phyloP scores from a whole-genome alignment of 73 alveolate species.

The Uronychia setigera region DNA sequence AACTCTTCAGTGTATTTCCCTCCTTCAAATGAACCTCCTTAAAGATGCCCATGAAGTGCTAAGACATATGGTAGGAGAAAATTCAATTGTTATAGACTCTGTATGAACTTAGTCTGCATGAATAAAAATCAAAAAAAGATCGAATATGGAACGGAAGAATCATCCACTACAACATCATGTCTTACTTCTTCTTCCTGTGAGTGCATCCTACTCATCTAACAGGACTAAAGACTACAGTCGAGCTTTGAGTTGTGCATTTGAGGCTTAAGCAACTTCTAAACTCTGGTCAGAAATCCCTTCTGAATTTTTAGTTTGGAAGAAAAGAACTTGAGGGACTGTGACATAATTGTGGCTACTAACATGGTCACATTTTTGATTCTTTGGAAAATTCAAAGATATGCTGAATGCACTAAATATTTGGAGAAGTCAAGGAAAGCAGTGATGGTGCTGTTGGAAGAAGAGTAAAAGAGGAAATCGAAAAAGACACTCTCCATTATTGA shows the following conservation, averaged over 20 bases:
- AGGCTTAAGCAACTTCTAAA: slow-evolving; percentile 27
- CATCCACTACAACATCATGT: slow-evolving; percentile 28
- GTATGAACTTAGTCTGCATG: not conserved
- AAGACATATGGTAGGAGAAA: not conserved
- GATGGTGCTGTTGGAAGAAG: slow-evolving; percentile 31
- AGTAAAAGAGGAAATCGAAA: not conserved
- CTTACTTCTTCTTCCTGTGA: slow-evolving; percentile 30
- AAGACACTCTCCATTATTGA: not conserved
- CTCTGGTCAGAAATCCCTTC: slow-evolving; percentile 16
- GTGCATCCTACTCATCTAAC: not conserved
- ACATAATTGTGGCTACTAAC: slow-evolving; percentile 32
- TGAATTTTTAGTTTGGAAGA: slow-evolving; percentile 28
- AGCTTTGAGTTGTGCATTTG: slow-evolving; percentile 37
- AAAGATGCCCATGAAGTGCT: not conserved
- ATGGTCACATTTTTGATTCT: slow-evolving; percentile 47
- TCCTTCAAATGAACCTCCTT: not conserved
- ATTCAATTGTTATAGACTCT: not conserved
- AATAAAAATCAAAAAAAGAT: not conserved
- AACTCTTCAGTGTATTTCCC: not conserved
- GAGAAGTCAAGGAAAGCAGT: slow-evolving; percentile 27
- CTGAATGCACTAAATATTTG: slow-evolving; percentile 30
- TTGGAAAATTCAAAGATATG: slow-evolving; percentile 34
- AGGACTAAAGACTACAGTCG: slow-evolving; percentile 16
- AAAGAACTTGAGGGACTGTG: slow-evolving; percentile 46
- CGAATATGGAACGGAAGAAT: slow-evolving; percentile 44